A percentile compares a stretch with the other conserved stretches of the same genome.
phyloP scores from a whole-genome alignment of 345 rosid genomes.

The Eutrema heterophyllum region DNA sequence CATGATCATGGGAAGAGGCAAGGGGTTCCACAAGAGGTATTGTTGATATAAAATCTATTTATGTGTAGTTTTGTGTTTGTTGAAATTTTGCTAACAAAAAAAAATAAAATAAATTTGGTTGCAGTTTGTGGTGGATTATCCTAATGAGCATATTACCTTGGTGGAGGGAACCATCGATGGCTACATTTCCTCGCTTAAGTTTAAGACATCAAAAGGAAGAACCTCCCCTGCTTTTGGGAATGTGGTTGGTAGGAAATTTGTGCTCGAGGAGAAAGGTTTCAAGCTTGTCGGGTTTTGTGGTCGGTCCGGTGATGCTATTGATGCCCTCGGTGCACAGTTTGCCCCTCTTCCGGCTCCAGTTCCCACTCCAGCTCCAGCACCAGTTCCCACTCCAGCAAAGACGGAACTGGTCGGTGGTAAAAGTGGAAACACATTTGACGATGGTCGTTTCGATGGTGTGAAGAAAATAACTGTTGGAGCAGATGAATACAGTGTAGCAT shows the following conservation, averaged over 20 bases:
- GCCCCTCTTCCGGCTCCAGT: neutral
- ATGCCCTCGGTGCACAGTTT: slow-evolving; percentile 25
- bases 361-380: no score
- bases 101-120: neutral
- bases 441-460: slow-evolving; percentile 13
- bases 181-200: slow-evolving; percentile 5
- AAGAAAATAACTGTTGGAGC: neutral
- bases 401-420: neutral
- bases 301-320: slow-evolving; percentile 3
- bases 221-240: slow-evolving; percentile 18
- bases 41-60: no score
- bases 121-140: slow-evolving; percentile 26
- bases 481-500: neutral
- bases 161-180: slow-evolving; percentile 26
- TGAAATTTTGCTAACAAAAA: no score
- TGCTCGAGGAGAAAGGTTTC: slow-evolving; percentile 1
- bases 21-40: no score
- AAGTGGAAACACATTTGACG: neutral
- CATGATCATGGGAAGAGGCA: no score
- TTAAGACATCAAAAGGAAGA: slow-evolving; percentile 28
- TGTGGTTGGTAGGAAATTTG: slow-evolving; percentile 21
- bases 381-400: no score
- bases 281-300: slow-evolving; percentile 30
- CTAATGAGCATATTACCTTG: slow-evolving; percentile 20
- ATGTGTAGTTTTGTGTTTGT: no score